A percentile compares a stretch with the other conserved stretches of the same genome.
These are phyloP conservation scores for Scheffersomyces ergatensis DNA, from an alignment of 805 yeast genomes.

Conservation along the genomic window DNA sequence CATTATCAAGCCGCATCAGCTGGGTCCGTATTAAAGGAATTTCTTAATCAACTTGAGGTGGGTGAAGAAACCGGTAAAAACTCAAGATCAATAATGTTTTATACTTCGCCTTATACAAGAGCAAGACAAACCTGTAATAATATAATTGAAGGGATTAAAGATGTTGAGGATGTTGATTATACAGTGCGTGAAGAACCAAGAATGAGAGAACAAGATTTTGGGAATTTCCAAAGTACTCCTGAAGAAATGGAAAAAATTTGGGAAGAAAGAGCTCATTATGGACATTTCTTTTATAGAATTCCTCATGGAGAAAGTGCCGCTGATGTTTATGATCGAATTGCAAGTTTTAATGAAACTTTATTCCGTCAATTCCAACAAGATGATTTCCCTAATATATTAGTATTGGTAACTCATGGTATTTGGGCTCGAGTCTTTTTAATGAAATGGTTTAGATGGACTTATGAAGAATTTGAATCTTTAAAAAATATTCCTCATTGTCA, in stretches of 20 bases:
- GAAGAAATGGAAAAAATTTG: constrained; percentile 79
- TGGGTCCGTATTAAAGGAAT: constrained; percentile 49
- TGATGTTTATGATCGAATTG: constrained; percentile 88
- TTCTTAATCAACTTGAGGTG: constrained; percentile 20
- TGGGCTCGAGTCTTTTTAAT: constrained; percentile 91
- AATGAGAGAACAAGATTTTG: constrained; percentile 93
- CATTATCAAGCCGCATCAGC: constrained; percentile 61
- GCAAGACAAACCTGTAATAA: constrained; percentile 83
- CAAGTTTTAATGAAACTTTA: constrained; percentile 84
- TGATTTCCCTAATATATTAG: constrained; percentile 75
- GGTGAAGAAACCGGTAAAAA: constrained; percentile 27
- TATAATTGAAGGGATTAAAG: constrained; percentile 55
- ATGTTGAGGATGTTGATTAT: constrained; percentile 43
- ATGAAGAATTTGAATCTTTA: constrained; percentile 81
- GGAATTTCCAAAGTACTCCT: constrained; percentile 79
- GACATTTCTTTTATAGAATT: constrained; percentile 75
- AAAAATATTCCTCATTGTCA: constrained; percentile 84
- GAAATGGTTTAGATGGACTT: constrained; percentile 95
- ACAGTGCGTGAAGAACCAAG: constrained; percentile 82
- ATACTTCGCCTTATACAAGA: constrained; percentile 82
- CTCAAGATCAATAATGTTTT: constrained; percentile 56
- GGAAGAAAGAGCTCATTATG: constrained; percentile 83
- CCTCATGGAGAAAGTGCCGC: constrained; percentile 97
- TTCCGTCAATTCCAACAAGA: constrained; percentile 73
- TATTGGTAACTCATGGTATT: constrained; percentile 88